Percentiles rank a stretch among this genome's conserved stretches.
Conservation (phyloP, 495 filamentous ascomycete species). For the Acidomyces sp. region DNA sequence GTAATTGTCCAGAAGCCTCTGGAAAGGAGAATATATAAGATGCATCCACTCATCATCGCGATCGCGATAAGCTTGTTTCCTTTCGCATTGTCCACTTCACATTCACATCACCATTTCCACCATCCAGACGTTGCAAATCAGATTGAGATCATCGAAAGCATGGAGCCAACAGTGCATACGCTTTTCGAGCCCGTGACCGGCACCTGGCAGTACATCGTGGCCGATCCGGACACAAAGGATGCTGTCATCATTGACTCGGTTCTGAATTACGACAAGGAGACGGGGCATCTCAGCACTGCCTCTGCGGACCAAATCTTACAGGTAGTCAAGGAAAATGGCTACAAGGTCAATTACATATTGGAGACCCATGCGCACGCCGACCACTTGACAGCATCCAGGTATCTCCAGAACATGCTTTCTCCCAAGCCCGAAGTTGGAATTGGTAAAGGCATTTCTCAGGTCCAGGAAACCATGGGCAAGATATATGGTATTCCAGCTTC, state of each 20-base stretch:
- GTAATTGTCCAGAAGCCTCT: too few relatives aligned
- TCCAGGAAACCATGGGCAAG: constrained; percentile 37
- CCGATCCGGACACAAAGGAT: constrained; percentile 33
- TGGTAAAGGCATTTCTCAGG: constrained; percentile 40
- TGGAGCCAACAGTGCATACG: constrained; percentile 25
- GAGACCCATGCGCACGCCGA: constrained; percentile 53
- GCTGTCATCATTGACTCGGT: constrained; percentile 49
- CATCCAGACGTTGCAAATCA: too few relatives aligned
- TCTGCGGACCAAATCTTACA: constrained; percentile 39
- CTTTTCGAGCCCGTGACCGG: constrained; percentile 34
- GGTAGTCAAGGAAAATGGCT: constrained; percentile 32
- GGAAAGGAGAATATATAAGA: too few relatives aligned
- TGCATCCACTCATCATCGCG: too few relatives aligned
- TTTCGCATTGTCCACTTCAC: too few relatives aligned
- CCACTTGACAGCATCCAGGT: constrained; percentile 45
- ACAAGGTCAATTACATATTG: constrained; percentile 37
- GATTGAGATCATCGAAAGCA: neutral
- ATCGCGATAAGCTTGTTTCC: too few relatives aligned
- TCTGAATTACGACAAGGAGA: constrained; percentile 41
- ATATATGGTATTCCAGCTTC: constrained; percentile 30
- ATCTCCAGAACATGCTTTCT: constrained; percentile 37
- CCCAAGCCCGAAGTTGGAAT: constrained; percentile 35
- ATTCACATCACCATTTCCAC: too few relatives aligned
- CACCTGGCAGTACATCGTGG: constrained; percentile 54
- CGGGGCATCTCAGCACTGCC: constrained; percentile 33